phyloP scores from a whole-genome alignment of 2,329 filamentous ascomycete genomes.

The Microcyclospora tardicrescens region DNA sequence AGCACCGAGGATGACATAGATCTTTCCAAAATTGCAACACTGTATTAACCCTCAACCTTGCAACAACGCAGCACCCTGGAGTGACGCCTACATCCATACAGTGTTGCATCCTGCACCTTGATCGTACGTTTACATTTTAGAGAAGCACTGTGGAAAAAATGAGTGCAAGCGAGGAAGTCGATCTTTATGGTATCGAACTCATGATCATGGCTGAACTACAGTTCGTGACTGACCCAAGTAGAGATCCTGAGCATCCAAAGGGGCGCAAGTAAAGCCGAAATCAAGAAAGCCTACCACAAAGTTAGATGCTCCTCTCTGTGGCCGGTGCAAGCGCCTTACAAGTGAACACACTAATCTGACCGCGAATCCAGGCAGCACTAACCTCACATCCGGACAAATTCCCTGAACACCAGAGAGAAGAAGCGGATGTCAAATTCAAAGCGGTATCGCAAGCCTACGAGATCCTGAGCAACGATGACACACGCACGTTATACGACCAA shows the following conservation, averaged over 20 bases:
- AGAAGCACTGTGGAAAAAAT: conserved; percentile 3
- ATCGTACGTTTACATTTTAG: too few species aligned
- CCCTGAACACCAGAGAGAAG: conserved; percentile 67
- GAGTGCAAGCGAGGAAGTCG: conserved; percentile 35
- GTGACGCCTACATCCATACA: too few species aligned
- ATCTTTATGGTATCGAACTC: conserved; percentile 41
- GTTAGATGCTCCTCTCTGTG: conserved; percentile 33
- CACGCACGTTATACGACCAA: conserved; percentile 79
- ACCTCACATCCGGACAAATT: conserved; percentile 94
- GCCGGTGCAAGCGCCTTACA: neutral
- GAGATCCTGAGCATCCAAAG: conserved; percentile 68
- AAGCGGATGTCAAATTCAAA: conserved; percentile 88
- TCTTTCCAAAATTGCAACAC: too few species aligned
- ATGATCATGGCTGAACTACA: neutral
- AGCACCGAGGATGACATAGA: too few species aligned
- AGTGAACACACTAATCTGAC: neutral
- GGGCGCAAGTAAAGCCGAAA: conserved; percentile 60
- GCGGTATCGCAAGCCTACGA: conserved; percentile 88
- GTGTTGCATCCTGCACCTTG: too few species aligned
- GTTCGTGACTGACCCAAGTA: conserved; percentile 30
- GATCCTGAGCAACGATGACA: conserved; percentile 91
- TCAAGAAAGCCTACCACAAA: conserved; percentile 96
- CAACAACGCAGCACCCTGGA: too few species aligned
- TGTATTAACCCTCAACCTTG: too few species aligned
- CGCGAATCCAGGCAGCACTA: conserved; percentile 36